Percentiles rank a stretch among this genome's conserved stretches.
These are phyloP conservation scores for Rubia yunnanensis DNA, from an alignment of 257 asterid species.

Conservation along the genomic window DNA sequence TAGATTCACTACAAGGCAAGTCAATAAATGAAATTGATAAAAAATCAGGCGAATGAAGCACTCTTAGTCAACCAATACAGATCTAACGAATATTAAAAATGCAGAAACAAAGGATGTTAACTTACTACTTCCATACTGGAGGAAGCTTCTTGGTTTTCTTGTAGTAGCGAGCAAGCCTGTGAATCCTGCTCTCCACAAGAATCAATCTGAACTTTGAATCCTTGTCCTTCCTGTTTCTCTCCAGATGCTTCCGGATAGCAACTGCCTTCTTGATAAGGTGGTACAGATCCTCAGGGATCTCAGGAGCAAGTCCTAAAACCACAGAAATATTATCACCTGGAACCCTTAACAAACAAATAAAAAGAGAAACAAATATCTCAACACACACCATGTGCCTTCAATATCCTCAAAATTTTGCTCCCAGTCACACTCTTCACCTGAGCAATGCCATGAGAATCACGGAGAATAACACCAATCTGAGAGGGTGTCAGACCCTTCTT, in stretches of 20 bases:
- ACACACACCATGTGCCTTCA: slow-evolving; percentile 29
- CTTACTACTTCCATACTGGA: slow-evolving; percentile 38
- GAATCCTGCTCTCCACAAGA: slow-evolving; percentile 38
- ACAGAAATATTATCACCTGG: neutral
- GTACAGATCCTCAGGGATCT: slow-evolving; percentile 34
- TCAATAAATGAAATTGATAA: neutral
- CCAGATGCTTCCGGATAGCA: slow-evolving; percentile 35
- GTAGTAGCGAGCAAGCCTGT: slow-evolving; percentile 36
- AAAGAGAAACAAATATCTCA: neutral
- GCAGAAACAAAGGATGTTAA: neutral
- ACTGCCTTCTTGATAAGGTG: slow-evolving; percentile 40
- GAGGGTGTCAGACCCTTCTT: slow-evolving; percentile 35
- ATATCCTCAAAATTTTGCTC: slow-evolving; percentile 28
- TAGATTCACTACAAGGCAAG: slow-evolving; percentile 28
- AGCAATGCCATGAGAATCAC: slow-evolving; percentile 41
- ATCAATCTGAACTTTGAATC: slow-evolving; percentile 36
- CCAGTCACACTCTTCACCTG: slow-evolving; percentile 38
- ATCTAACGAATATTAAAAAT: neutral
- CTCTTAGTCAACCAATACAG: neutral
- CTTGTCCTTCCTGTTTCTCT: slow-evolving; percentile 36
- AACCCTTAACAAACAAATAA: neutral
- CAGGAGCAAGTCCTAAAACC: slow-evolving; percentile 30
- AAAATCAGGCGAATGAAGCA: neutral
- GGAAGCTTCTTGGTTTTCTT: slow-evolving; percentile 43
- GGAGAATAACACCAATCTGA: slow-evolving; percentile 36